phyloP scores from a whole-genome alignment of 495 filamentous ascomycete species.

The Cairneyella variabilis region DNA sequence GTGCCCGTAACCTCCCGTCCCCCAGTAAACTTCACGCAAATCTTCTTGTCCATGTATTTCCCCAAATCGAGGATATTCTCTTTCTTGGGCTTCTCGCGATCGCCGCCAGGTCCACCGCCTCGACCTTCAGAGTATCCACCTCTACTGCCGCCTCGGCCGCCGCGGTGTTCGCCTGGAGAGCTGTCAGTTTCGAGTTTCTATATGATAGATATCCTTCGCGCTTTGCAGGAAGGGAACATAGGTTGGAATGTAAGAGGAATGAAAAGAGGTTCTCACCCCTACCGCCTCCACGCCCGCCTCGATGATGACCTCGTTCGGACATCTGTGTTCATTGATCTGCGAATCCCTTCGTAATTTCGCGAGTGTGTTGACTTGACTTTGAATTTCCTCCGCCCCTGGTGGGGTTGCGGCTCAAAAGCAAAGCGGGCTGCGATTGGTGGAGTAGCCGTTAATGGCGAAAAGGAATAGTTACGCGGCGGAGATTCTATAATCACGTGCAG shows the following conservation, averaged over 20 bases:
- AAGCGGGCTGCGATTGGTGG: not conserved
- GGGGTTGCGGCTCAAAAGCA: conserved; percentile 14
- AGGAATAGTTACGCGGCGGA: not conserved
- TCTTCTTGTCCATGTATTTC: conserved; percentile 95
- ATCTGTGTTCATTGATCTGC: conserved; percentile 17
- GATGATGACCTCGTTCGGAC: conserved; percentile 23
- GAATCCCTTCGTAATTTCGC: conserved; percentile 3
- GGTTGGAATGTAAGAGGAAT: too few species aligned
- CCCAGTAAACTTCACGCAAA: conserved; percentile 94
- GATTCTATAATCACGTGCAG: not conserved
- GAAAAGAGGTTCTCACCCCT: conserved; percentile 9
- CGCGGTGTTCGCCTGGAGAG: conserved; percentile 66
- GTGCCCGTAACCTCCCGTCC: conserved; percentile 90
- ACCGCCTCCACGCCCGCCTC: conserved; percentile 21
- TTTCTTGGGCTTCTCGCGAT: conserved; percentile 80
- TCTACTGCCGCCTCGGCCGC: conserved; percentile 41
- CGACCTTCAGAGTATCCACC: conserved; percentile 32
- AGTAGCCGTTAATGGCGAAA: conserved; percentile 2
- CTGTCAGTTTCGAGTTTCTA: conserved; percentile 17
- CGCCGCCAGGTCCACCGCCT: conserved; percentile 39
- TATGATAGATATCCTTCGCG: too few species aligned
- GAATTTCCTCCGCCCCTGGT: conserved; percentile 4
- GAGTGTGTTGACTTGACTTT: not conserved
- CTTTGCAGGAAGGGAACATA: too few species aligned
- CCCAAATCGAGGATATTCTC: conserved; percentile 94